Evolutionary conservation across 192 early-diverging fungal species (phyloP), one percentile per base, ranked within the genome.

Genomic region (Spinellus fusiger): DNA sequence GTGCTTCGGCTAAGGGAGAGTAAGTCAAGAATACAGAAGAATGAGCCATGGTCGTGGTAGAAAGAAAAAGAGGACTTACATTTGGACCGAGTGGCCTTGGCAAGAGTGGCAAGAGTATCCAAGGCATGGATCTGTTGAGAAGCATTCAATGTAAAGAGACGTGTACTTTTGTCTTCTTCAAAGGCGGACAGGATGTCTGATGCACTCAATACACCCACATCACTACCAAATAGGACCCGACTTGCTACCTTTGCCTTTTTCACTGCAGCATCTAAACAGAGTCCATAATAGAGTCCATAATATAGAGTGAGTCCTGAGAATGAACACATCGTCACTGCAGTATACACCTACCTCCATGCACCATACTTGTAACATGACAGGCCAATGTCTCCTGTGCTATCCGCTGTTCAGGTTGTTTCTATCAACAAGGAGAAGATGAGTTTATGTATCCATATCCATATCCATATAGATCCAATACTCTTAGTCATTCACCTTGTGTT

Each of bases 151-250:
- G 2, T n/a, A n/a, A n/a, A n/a, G n/a, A n/a, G n/a, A n/a, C n/a
- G n/a, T n/a, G n/a, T n/a, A n/a, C n/a, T 68, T 8, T 66, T 56
- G 54, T 93, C 92, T 49, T 80, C 59, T 13, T 73, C 70, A 74
- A 97, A 97, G 0, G 92, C 92, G 0, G 82, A 65, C 5, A 82
- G 70, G 62, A 97, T 80, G 18, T 87, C 81, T 4, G 78, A 56
- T 8, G 71, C 78, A 5, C 65, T 65, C 27, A 85, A 35, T 27
- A 65, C 32, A 35, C 74, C 56, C 29, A 79, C n/a, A 5, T 76
- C 50, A 48, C 80, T 77, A 32, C 86, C 89, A 74, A 90, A 97
- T 48, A 94, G 58, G 0, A 94, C 83, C 37, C 78, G 67, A 4
- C 89, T 89, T 28, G 89, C 91, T 9, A 84, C 76, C 68, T 82